Percentiles rank a stretch among this genome's conserved stretches.
Evolutionary conservation across 2,329 filamentous ascomycete species (phyloP).

Genomic region (Phaeosphaeria sp.): DNA sequence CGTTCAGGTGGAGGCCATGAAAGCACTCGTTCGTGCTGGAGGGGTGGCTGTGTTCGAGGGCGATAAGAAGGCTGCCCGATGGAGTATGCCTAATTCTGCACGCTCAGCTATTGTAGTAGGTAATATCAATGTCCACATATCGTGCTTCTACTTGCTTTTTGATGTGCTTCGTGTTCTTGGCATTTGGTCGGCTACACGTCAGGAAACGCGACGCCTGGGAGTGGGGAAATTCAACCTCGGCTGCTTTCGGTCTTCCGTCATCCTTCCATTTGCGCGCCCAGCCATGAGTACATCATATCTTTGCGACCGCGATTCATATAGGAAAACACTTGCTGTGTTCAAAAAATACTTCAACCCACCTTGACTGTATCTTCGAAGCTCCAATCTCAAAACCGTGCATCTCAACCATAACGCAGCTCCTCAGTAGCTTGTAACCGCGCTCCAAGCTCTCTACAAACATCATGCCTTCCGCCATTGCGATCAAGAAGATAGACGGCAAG

Average conservation of each 20-base stretch:
- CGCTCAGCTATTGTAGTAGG: neutral
- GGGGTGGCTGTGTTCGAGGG: neutral
- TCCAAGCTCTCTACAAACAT: constrained; percentile 6
- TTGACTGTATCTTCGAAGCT: neutral
- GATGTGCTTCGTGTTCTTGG: too few species aligned
- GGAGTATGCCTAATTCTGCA: neutral
- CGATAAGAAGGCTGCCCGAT: neutral
- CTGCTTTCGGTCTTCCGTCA: constrained; percentile 15
- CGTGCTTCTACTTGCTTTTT: too few species aligned
- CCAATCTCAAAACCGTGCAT: neutral
- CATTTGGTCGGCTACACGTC: neutral
- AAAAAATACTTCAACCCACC: neutral
- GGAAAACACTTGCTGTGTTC: neutral
- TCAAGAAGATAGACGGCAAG: constrained; percentile 78
- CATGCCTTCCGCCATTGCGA: constrained; percentile 65
- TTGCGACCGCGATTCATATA: neutral
- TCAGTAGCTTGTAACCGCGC: neutral
- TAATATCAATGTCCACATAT: neutral
- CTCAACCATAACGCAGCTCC: neutral
- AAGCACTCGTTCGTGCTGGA: neutral
- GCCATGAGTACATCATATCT: neutral
- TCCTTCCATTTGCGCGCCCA: constrained; percentile 12
- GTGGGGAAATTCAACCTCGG: constrained; percentile 17
- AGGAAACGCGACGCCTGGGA: neutral
- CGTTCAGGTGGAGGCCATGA: constrained; percentile 65